A percentile compares a stretch with the other conserved stretches of the same genome.
These are phyloP conservation scores for Coleophoma crateriformis DNA, from an alignment of 2,329 filamentous ascomycete genomes.

Conservation along the genomic window DNA sequence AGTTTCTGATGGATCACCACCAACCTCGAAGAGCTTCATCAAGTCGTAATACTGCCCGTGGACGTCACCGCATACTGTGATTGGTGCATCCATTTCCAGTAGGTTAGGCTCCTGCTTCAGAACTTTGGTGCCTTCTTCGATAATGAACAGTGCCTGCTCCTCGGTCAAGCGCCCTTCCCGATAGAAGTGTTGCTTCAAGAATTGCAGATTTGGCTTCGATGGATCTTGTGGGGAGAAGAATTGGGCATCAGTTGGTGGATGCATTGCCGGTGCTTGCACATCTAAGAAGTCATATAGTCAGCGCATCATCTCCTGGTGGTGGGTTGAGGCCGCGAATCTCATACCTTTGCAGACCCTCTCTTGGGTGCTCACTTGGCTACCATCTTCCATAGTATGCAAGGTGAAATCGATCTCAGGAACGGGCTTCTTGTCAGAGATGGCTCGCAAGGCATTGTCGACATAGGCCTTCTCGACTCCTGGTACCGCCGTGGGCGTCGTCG, in stretches of 20 bases:
- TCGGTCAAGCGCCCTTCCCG: conserved; percentile 94
- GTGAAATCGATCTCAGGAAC: conserved; percentile 98
- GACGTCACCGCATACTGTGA: conserved; percentile 96
- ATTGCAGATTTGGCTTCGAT: conserved; percentile 84
- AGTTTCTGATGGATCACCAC: conserved; percentile 92
- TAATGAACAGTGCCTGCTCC: conserved; percentile 95
- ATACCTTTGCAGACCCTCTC: conserved; percentile 98
- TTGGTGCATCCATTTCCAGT: conserved; percentile 98
- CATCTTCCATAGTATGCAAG: conserved; percentile 97
- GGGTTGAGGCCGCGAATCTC: conserved; percentile 7
- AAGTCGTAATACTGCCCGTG: conserved; percentile 99
- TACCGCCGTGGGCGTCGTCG: conserved; percentile 9
- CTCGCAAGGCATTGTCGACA: conserved; percentile 86
- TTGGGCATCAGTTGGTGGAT: conserved; percentile 86
- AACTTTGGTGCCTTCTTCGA: conserved; percentile 80
- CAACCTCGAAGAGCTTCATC: conserved; percentile 99
- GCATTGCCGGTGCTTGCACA: conserved; percentile 94
- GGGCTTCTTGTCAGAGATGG: conserved; percentile 91
- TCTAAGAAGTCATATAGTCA: conserved; percentile 49
- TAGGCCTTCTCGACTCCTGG: conserved; percentile 32
- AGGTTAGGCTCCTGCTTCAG: conserved; percentile 89
- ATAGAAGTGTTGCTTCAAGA: conserved; percentile 98
- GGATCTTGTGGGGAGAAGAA: conserved; percentile 86
- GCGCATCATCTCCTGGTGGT: not conserved
- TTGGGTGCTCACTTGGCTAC: conserved; percentile 86